Base-by-base conservation (phyloP, 2,329 filamentous ascomycete genomes). In the Penicillium sclerotiorum region DNA sequence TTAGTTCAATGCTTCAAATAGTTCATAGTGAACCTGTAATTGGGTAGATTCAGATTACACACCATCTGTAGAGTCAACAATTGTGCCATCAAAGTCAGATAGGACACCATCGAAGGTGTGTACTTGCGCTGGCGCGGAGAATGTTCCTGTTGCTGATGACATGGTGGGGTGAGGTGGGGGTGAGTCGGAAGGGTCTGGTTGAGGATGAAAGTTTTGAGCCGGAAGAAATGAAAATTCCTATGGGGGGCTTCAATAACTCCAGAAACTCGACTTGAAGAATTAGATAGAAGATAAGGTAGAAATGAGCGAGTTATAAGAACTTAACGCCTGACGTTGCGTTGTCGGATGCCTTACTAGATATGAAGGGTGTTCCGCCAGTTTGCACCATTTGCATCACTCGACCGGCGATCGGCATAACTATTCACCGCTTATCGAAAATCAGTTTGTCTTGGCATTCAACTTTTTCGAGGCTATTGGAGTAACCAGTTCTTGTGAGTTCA, bases 61-160 rank as follows among this genome's bases (percentile, higher is more conserved):
- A 74, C 71, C 74, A 57, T 71, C 70, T 40, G 75, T 77, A 21
- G 73, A 76, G 56, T 77, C 75, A 36, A 77, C 68, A 43, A 77
- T 76, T 22, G 75, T 77, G 8, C 74, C 74, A 56, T 77, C 74
- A 58, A 77, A 77, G 55, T 77, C 74, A 45, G 76, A 76, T n/a
- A 77, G 68, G 3, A 77, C 49, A 8, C 71, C 73, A 56, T 75
- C 68, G 42, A 75, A 74, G 22, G 65, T 63, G 50, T 68, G 61
- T 25, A 68, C 52, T 55, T 74, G 65, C 22, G 70, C 52, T 40
- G 72, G 66, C 21, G 69, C 73, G 47, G 73, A 72, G 57, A 75
- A 76, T 1, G 68, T 66, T 47, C 62, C 60, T 48, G 63, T 60
- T 33, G 63, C 49, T 25, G 60, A 43, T 36, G 69, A 55, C 69